Evolutionary conservation across 2,329 filamentous ascomycete species (phyloP).

Genomic region (Cordyceps javanica): DNA sequence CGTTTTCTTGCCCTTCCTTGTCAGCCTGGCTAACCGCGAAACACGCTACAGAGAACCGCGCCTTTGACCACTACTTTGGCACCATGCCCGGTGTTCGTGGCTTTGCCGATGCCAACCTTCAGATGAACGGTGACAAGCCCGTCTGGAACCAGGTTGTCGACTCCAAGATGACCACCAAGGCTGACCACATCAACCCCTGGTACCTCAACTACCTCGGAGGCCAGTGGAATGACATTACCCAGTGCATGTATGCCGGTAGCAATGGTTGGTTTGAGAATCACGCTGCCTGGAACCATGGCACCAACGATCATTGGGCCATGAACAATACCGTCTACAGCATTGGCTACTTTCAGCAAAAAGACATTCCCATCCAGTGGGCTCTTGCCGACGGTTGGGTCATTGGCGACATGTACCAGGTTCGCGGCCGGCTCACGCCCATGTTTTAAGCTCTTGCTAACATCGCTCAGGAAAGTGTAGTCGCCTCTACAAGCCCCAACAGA

Average conservation of each 20-base stretch:
- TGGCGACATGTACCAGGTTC: constrained; percentile 47
- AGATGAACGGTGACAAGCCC: constrained; percentile 38
- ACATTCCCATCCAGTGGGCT: constrained; percentile 49
- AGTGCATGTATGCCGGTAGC: constrained; percentile 46
- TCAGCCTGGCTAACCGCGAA: background rate
- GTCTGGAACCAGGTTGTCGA: constrained; percentile 43
- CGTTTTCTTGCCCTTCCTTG: too few species aligned
- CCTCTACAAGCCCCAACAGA: constrained; percentile 47
- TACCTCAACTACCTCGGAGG: constrained; percentile 49
- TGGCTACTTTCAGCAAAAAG: constrained; percentile 43
- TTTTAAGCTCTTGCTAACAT: constrained; percentile 31
- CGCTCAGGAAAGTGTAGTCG: constrained; percentile 41
- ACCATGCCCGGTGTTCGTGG: constrained; percentile 50
- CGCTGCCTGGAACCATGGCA: constrained; percentile 41
- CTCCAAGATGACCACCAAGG: constrained; percentile 29
- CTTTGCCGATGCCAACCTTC: constrained; percentile 50
- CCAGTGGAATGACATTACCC: constrained; percentile 43
- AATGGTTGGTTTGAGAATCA: constrained; percentile 49
- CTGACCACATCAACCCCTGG: constrained; percentile 43
- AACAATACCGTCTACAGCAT: constrained; percentile 49
- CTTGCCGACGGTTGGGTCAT: constrained; percentile 49
- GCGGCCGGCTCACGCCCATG: constrained; percentile 14
- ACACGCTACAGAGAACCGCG: constrained; percentile 24
- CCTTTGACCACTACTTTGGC: constrained; percentile 45
- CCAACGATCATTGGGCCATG: constrained; percentile 48